Conservation (phyloP, 164 flowering plant genomes). For the Annona cherimola region DNA sequence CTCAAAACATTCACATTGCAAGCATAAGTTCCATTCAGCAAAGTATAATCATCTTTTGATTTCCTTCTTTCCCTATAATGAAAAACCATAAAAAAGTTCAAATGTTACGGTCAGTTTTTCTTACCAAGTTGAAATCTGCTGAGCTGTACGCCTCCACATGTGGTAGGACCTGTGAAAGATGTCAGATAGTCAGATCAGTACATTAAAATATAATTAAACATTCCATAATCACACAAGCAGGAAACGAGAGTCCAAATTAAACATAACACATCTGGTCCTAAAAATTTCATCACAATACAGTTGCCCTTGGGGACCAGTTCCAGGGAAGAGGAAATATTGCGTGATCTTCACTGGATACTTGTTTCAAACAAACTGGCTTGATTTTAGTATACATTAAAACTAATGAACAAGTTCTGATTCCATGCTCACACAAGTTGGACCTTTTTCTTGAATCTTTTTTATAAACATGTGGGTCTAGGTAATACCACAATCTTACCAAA, state of each 20-base stretch:
- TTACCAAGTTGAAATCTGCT: constrained; percentile 68
- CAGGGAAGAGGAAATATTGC: neutral
- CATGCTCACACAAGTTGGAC: too few species aligned
- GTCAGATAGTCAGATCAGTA: neutral
- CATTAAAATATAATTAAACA: neutral
- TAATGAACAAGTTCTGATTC: neutral
- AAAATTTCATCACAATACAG: neutral
- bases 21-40: neutral
- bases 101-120: constrained; percentile 8
- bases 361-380: neutral
- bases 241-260: neutral
- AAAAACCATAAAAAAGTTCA: neutral
- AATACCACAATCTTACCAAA: too few species aligned
- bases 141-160: constrained; percentile 56
- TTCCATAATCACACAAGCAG: neutral
- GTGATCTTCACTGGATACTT: neutral
- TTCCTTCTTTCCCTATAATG: neutral
- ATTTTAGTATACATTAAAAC: neutral
- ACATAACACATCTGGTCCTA: neutral
- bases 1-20: too few species aligned
- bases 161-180: constrained; percentile 52
- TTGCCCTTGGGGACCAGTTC: too few species aligned
- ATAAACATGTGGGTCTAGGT: too few species aligned
- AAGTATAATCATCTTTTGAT: neutral
- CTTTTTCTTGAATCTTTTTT: too few species aligned